Base-by-base conservation (phyloP, 2,329 filamentous ascomycete genomes). In the Penicillium sp. region DNA sequence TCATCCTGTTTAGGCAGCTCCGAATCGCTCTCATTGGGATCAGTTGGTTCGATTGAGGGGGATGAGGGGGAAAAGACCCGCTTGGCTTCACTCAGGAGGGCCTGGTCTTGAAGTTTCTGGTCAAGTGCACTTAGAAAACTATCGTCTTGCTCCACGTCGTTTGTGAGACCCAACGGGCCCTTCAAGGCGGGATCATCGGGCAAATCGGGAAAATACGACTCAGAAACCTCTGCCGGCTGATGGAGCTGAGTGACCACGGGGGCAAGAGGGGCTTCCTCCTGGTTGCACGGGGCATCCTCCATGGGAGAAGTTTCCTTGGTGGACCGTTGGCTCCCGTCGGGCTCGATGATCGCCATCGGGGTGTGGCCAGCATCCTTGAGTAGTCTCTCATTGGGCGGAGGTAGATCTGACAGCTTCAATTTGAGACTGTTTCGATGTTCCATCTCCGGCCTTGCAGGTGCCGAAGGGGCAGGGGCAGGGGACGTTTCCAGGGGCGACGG, bases 331-430 rank as follows among this genome's bases (percentile, higher is more conserved):
- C 68, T 68, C 33, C 56, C 53, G 41, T 67, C 67, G 2, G 57
- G 59, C 13, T 71, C 71, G 49, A 74, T 66, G 47, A 70, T 61
- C 27, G 63, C 71, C 67, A 75, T 73, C 0, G 73, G 73, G 4
- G 73, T 75, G 54, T 75, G 72, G 24, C 72, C 73, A 33, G 72
- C 72, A 59, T 75, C 58, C 46, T 65, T 67, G 25, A 64, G 65
- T 10, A 75, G 59, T 44, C 72, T 73, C 32, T 64, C 66, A 54
- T 72, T 66, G 13, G 72, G 65, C 4, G 65, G 66, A 9, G 63
- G 67, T 10, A 72, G 59, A 42, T 71, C 67, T 50, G 62, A 73
- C 27, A 66, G 64, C 48, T 64, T 64, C 57, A 67, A 52, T 48
- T 62, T 67, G 49, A 69, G 54, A 59, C 64, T 65, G 52, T 62